Base-by-base conservation (phyloP, 2,329 filamentous ascomycete genomes). In the Pyricularia grisea region DNA sequence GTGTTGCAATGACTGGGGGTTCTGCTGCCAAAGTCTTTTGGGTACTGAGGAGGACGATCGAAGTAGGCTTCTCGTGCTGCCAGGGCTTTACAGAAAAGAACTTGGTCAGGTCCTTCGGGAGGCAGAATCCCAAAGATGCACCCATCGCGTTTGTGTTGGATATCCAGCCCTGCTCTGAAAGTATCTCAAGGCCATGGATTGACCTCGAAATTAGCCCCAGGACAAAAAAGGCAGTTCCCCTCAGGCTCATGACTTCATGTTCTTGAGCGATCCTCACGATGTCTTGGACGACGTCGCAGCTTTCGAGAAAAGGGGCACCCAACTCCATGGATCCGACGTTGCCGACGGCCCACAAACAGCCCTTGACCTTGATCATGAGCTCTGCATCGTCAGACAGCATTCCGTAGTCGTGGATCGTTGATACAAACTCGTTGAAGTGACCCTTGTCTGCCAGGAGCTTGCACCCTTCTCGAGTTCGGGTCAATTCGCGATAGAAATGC, bases 311-410 rank as follows among this genome's bases (percentile, higher is more conserved):
- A 0, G 93, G 93, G 0, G 94, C 94, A 1, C 95, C 95, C 1
- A 97, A 88, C 74, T 98, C 94, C 94, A 99, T 98, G 0, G 94
- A 97, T 0, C 95, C 95, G 55, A 99, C 94, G 74, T 99, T 99
- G 28, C 95, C 95, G 0, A 99, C 93, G 0, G 95, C 95, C 95
- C 95, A 99, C 66, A 99, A 83, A 76, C 93, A 97, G 9, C 94
- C 95, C 78, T 99, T 99, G 72, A 98, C 93, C 77, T 97, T 98
- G 70, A 93, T 88, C 64, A 98, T 89, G 28, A 90, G 86, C 78
- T 99, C 95, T 0, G 86, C 77, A 74, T 99, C 95, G 72, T 96
- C 91, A 61, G 90, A 89, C 73, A 95, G 91, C 82, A 94, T 90
- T 50, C 90, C 92, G 74, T 93, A 90, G 71, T 98, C 93, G 66